Percentiles rank a stretch among this genome's conserved stretches.
phyloP scores from a whole-genome alignment of 805 yeast genomes.

The Sugiyamaella americana region DNA sequence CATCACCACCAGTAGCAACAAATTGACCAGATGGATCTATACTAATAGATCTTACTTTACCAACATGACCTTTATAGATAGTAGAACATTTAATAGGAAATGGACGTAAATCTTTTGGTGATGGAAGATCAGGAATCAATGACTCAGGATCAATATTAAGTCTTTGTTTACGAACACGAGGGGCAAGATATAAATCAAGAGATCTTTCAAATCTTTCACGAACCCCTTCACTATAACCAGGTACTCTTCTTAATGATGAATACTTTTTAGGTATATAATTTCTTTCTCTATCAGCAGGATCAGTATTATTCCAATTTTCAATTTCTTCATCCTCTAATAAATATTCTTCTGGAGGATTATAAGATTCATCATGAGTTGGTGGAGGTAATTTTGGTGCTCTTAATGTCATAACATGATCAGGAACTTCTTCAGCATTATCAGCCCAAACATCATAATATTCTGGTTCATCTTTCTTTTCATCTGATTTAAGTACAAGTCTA shows the following conservation, averaged over 20 bases:
- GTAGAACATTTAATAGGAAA: conserved; percentile 92
- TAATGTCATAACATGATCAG: conserved; percentile 82
- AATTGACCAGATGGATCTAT: conserved; percentile 88
- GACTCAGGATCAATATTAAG: conserved; percentile 94
- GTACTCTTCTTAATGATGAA: conserved; percentile 79
- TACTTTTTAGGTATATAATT: conserved; percentile 80
- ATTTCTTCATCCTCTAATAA: conserved; percentile 72
- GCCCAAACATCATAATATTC: conserved; percentile 82
- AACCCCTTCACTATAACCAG: conserved; percentile 80
- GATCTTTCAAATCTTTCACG: conserved; percentile 93
- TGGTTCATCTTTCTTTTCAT: conserved; percentile 42
- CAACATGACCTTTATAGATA: conserved; percentile 74
- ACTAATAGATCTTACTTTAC: conserved; percentile 72
- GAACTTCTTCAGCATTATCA: conserved; percentile 50
- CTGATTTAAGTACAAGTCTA: conserved; percentile 71
- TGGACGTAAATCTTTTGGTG: conserved; percentile 93
- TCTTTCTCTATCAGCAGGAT: conserved; percentile 70
- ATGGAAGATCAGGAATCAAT: conserved; percentile 90
- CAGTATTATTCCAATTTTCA: conserved; percentile 60
- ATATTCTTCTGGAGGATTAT: conserved; percentile 97
- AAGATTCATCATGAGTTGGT: conserved; percentile 93
- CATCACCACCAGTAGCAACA: conserved; percentile 97
- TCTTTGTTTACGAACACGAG: conserved; percentile 87
- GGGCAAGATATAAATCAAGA: conserved; percentile 89
- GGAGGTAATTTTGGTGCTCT: conserved; percentile 95